Base-by-base conservation (phyloP, 2,329 filamentous ascomycete genomes). In the Fusarium nisikadoi region DNA sequence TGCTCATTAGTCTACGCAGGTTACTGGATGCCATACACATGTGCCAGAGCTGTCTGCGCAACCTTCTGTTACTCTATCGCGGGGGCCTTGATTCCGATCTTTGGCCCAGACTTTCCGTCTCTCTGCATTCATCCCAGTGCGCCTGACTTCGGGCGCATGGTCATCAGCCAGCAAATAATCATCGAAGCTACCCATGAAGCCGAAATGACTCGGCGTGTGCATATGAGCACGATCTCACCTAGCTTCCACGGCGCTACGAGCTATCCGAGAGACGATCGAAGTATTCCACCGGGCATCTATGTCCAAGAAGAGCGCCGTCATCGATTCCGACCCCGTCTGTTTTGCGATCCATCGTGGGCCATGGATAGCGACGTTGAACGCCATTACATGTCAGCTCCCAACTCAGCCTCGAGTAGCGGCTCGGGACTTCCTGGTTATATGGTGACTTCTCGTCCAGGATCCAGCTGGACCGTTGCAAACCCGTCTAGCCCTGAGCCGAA, bases 21-120 rank as follows among this genome's bases (percentile, higher is more conserved):
- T 38, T 99, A 98, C 82, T 99, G 96, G 96, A 94, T 98, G 89
- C 95, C 95, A 5, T 98, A 91, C 77, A 84, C 89, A 42, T 97
- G 94, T 74, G 96, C 96, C 50, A 92, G 89, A 81, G 94, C 94
- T 16, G 85, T 99, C 56, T 97, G 95, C 77, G 89, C 93, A 8
- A 98, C 93, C 2, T 98, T 98, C 80, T 98, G 95, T 83, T 90
- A 91, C 80, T 84, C 88, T 39, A 97, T 99, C 69, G 91, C 95
- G 19, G 91, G 91, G 64, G 95, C 93, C 0, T 84, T 99, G 60
- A 96, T 96, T 13, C 96, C 96, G 9, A 86, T 99, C 66, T 99
- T 99, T 80, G 96, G 96, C 0, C 88, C 90, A 17, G 87, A 90
- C 43, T 99, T 99, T 79, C 91, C 94, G 5, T 85, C 86, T 6